These are phyloP conservation scores for Sclerotinia glacialis DNA, from an alignment of 2,329 filamentous ascomycete genomes.

Conservation along the genomic window DNA sequence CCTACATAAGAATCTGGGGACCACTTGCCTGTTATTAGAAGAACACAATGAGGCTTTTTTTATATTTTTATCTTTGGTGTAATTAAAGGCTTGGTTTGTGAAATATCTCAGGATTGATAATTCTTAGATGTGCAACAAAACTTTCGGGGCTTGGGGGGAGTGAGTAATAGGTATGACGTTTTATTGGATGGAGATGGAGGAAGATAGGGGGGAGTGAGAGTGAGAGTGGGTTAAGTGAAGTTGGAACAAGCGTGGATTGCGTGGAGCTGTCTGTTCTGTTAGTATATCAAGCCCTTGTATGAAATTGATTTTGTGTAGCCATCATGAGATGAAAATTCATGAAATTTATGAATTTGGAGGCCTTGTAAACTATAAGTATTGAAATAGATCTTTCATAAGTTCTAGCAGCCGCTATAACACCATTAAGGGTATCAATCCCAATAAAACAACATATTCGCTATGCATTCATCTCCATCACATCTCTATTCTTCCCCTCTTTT, in stretches of 20 bases:
- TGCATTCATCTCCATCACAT: slow-evolving; percentile 8
- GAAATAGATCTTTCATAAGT: not conserved
- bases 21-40: too few relatives aligned
- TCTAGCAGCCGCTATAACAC: not conserved
- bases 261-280: not conserved
- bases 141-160: too few relatives aligned
- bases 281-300: not conserved
- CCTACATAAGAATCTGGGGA: too few relatives aligned
- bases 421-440: not conserved
- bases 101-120: not conserved
- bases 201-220: too few relatives aligned
- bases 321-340: not conserved
- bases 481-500: slow-evolving; percentile 23
- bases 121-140: slow-evolving; percentile 16
- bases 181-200: not conserved
- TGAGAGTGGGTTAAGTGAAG: not conserved
- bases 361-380: not conserved
- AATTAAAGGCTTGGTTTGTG: not conserved
- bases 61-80: not conserved
- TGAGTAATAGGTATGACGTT: too few relatives aligned
- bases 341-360: not conserved
- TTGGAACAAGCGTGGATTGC: not conserved
- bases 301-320: not conserved
- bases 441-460: not conserved
- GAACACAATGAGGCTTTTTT: not conserved